Conservation (phyloP, 1,139 yeast species). For the Hemisphaericaspora xylanilytica region DNA sequence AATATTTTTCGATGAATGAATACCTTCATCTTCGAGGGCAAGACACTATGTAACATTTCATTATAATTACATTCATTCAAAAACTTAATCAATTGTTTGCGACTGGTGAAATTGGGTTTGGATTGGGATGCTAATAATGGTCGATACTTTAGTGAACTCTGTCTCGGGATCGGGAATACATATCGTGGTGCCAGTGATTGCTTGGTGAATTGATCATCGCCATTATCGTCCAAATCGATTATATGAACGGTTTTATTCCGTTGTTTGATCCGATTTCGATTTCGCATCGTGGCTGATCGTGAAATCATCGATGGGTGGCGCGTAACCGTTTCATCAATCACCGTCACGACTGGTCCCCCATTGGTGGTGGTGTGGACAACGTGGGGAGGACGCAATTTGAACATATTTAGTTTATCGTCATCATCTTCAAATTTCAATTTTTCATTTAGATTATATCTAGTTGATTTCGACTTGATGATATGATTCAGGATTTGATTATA, state of each 20-base stretch:
- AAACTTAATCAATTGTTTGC: slow-evolving; percentile 27
- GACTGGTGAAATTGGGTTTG: slow-evolving; percentile 26
- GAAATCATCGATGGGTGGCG: slow-evolving; percentile 35
- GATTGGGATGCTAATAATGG: slow-evolving; percentile 14
- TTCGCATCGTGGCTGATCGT: slow-evolving; percentile 29
- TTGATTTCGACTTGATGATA: neutral
- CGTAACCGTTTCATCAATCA: slow-evolving; percentile 24
- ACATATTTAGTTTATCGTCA: neutral
- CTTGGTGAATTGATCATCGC: slow-evolving; percentile 12
- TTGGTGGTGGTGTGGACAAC: neutral
- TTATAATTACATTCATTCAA: slow-evolving; percentile 24
- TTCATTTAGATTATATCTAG: neutral
- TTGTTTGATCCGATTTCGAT: slow-evolving; percentile 28
- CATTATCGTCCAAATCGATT: slow-evolving; percentile 2
- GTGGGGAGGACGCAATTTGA: neutral
- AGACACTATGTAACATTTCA: slow-evolving; percentile 24
- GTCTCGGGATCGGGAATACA: slow-evolving; percentile 37
- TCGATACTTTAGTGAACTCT: slow-evolving; percentile 31
- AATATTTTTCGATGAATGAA: slow-evolving; percentile 23
- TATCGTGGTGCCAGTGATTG: slow-evolving; percentile 18
- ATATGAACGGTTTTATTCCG: slow-evolving; percentile 32
- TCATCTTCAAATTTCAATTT: neutral
- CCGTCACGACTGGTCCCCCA: slow-evolving; percentile 26
- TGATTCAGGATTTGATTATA: slow-evolving; percentile 1
- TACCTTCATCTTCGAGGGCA: slow-evolving; percentile 30